Evolutionary conservation across 163 green algal species (phyloP).

Genomic region (Volvox carteri): DNA sequence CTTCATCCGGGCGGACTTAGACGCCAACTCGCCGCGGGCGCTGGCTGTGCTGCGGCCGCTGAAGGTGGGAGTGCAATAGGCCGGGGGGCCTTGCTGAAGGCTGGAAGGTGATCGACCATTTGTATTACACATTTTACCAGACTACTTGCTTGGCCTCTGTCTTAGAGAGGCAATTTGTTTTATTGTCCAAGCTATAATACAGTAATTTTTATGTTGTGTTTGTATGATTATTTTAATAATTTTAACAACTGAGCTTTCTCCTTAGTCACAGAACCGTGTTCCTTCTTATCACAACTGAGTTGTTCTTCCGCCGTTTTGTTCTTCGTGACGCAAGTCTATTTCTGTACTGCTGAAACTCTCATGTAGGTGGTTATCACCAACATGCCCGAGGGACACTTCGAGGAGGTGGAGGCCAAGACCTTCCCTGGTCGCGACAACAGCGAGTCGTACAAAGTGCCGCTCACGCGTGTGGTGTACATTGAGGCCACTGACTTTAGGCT

Average conservation of each 20-base stretch:
- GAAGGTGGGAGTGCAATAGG: constrained; percentile 71
- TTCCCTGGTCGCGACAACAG: constrained; percentile 85
- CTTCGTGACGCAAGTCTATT: background rate
- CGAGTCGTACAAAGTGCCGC: constrained; percentile 69
- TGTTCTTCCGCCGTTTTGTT: background rate
- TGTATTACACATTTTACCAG: no score
- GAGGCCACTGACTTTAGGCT: constrained; percentile 94
- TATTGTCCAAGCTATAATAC: no score
- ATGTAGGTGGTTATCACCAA: constrained; percentile 92
- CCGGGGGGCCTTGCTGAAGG: no score
- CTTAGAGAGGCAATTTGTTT: no score
- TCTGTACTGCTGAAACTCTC: background rate
- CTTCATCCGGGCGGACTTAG: constrained; percentile 91
- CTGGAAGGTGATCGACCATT: no score
- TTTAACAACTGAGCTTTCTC: background rate
- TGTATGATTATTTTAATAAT: background rate
- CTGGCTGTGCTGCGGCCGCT: constrained; percentile 95
- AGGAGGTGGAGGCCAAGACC: constrained; percentile 81
- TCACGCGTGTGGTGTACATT: constrained; percentile 92
- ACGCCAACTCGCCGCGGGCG: constrained; percentile 80
- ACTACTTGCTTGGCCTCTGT: no score
- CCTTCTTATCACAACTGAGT: background rate
- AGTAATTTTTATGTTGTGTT: no score
- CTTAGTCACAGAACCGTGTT: background rate
- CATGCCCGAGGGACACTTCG: constrained; percentile 81